Conservation (phyloP, 2,329 filamentous ascomycete species). For the Exophiala sp. region DNA sequence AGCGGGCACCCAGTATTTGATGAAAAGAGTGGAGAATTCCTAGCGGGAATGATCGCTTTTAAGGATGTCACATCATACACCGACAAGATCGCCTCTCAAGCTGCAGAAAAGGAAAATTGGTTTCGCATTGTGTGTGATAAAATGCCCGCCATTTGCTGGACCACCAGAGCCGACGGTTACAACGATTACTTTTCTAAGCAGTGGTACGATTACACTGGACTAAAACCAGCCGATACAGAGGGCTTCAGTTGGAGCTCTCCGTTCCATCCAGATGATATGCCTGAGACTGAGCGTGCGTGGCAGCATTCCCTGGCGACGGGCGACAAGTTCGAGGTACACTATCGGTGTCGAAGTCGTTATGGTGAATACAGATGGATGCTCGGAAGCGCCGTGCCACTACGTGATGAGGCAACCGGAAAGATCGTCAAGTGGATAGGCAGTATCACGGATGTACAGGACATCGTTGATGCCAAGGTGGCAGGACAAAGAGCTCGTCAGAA, state of each 20-base stretch:
- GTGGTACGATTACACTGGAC: slow-evolving; percentile 78
- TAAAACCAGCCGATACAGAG: slow-evolving; percentile 59
- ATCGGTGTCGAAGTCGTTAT: slow-evolving; percentile 62
- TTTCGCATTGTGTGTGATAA: slow-evolving; percentile 74
- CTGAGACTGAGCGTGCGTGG: slow-evolving; percentile 57
- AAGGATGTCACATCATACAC: slow-evolving; percentile 70
- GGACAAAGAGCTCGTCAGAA: slow-evolving; percentile 67
- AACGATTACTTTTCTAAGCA: slow-evolving; percentile 71
- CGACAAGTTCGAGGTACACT: slow-evolving; percentile 66
- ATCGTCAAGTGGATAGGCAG: slow-evolving; percentile 80
- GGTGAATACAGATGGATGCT: slow-evolving; percentile 79
- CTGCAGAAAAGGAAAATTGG: slow-evolving; percentile 66
- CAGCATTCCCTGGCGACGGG: slow-evolving; percentile 62
- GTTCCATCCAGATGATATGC: slow-evolving; percentile 69
- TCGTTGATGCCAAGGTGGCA: slow-evolving; percentile 64
- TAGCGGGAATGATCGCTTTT: slow-evolving; percentile 69
- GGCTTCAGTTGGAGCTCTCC: slow-evolving; percentile 61
- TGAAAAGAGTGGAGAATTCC: slow-evolving; percentile 64
- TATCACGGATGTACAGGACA: slow-evolving; percentile 74
- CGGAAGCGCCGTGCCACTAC: slow-evolving; percentile 66
- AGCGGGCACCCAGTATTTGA: slow-evolving; percentile 66
- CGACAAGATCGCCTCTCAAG: slow-evolving; percentile 66
- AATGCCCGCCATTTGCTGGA: slow-evolving; percentile 72
- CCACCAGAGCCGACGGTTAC: slow-evolving; percentile 61
- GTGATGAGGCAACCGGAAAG: slow-evolving; percentile 60